Evolutionary conservation across 768 basidiomycete genomes (phyloP).

Genomic region (Cytidiella melzeri): DNA sequence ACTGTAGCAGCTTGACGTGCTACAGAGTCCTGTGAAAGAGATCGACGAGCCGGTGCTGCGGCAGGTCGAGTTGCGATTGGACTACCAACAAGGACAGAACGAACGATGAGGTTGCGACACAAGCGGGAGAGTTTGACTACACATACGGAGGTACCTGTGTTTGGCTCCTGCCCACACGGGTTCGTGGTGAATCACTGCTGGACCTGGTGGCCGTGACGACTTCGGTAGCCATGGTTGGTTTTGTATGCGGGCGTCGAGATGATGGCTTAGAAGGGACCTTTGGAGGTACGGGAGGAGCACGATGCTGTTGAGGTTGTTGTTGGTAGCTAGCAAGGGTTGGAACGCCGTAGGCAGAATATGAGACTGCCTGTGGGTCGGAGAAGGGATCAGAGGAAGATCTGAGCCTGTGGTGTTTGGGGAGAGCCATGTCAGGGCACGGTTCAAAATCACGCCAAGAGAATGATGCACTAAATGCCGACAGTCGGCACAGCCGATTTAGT

Average conservation of each 20-base stretch:
- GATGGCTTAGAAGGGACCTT: constrained; percentile 31
- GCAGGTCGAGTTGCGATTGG: constrained; percentile 20
- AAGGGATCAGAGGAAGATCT: constrained; percentile 26
- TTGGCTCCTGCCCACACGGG: constrained; percentile 51
- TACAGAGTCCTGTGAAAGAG: constrained; percentile 45
- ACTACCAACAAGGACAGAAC: constrained; percentile 13
- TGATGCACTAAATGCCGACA: constrained; percentile 8
- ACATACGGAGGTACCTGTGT: constrained; percentile 42
- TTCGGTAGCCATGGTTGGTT: constrained; percentile 34
- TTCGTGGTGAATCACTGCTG: constrained; percentile 36
- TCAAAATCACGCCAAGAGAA: constrained; percentile 21
- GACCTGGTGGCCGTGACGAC: constrained; percentile 50
- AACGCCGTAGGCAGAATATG: constrained; percentile 27
- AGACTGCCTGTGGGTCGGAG: constrained; percentile 23
- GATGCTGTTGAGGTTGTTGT: constrained; percentile 9
- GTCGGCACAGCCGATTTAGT: not conserved
- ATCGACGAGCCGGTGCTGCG: constrained; percentile 32
- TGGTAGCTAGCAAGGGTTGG: constrained; percentile 25
- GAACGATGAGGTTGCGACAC: constrained; percentile 5
- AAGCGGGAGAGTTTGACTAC: constrained; percentile 4
- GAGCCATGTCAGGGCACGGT: constrained; percentile 21
- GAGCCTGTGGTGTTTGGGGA: constrained; percentile 22
- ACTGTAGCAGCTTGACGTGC: constrained; percentile 31
- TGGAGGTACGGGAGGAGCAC: constrained; percentile 28
- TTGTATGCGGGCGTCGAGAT: constrained; percentile 14